Conservation (phyloP, 306 rosid species). For the Gynostemma pentaphyllum region DNA sequence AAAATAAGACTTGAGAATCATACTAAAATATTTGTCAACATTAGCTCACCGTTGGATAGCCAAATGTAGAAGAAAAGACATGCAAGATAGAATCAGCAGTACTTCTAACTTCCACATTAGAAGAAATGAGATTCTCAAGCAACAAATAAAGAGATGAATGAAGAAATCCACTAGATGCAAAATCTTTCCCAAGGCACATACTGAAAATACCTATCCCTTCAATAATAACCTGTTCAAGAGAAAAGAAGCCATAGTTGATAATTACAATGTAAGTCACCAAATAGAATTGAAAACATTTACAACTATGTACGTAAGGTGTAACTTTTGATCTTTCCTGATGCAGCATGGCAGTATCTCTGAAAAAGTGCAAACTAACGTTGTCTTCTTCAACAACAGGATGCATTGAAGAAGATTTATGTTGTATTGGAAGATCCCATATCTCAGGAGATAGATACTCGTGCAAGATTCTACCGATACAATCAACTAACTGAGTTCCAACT, state of each 20-base stretch:
- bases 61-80: slow-evolving; percentile 49
- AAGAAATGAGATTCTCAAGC: slow-evolving; percentile 80
- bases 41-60: slow-evolving; percentile 49
- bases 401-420: slow-evolving; percentile 22
- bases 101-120: slow-evolving; percentile 51
- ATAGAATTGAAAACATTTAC: slow-evolving; percentile 4
- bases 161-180: slow-evolving; percentile 72
- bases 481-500: slow-evolving; percentile 45
- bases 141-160: slow-evolving; percentile 84
- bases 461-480: slow-evolving; percentile 69
- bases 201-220: slow-evolving; percentile 80
- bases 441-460: slow-evolving; percentile 82
- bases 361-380: slow-evolving; percentile 48
- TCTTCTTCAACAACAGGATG: slow-evolving; percentile 37
- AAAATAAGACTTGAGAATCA: not conserved
- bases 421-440: slow-evolving; percentile 72
- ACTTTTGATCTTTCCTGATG: slow-evolving; percentile 55
- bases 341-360: slow-evolving; percentile 66
- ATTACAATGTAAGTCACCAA: slow-evolving; percentile 2
- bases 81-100: slow-evolving; percentile 70
- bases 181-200: slow-evolving; percentile 71
- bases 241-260: slow-evolving; percentile 21
- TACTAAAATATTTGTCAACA: not conserved
- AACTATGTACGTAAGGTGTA: not conserved
- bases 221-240: slow-evolving; percentile 65